phyloP scores from a whole-genome alignment of 164 flowering plant genomes.

The Nymphaea colorata region DNA sequence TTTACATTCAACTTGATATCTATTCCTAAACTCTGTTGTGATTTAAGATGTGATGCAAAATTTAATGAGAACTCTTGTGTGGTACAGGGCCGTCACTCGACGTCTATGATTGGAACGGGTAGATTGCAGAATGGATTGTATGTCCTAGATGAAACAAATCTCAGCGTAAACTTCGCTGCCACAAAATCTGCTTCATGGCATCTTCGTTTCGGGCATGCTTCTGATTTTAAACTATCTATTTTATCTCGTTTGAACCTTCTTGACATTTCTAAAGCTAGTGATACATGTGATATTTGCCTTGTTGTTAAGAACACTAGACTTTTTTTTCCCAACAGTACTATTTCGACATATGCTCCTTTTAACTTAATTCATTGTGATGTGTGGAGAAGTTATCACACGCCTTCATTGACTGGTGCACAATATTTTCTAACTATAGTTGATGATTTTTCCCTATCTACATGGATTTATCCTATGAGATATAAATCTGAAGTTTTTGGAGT shows the following conservation, averaged over 20 bases:
- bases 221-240: neutral
- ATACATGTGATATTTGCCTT: neutral
- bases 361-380: constrained; percentile 1
- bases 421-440: constrained; percentile 1
- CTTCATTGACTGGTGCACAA: neutral
- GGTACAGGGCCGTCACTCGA: neutral
- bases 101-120: neutral
- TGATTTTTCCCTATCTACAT: neutral
- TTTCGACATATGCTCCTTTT: neutral
- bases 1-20: neutral
- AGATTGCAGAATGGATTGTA: neutral
- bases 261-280: neutral
- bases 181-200: neutral
- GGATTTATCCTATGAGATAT: neutral
- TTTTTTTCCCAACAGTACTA: neutral
- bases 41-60: neutral
- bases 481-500: neutral
- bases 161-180: neutral
- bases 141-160: neutral
- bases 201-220: neutral
- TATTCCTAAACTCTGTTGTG: neutral
- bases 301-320: neutral
- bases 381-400: neutral
- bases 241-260: neutral
- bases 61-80: neutral